phyloP scores from a whole-genome alignment of 192 early-diverging fungal genomes.

The Geranomyces variabilis region DNA sequence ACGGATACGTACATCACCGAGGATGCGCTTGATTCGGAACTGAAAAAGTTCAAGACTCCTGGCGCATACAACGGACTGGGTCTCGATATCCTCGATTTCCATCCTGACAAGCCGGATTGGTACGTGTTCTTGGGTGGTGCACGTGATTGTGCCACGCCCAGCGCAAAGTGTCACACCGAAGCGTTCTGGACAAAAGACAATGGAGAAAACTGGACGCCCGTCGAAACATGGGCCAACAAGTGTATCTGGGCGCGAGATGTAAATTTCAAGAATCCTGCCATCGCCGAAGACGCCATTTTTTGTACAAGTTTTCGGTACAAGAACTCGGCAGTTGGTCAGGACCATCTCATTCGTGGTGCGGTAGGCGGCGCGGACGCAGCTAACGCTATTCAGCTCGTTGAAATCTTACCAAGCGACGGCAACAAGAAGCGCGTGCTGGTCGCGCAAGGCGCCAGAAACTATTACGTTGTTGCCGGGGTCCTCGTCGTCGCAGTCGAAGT shows the following conservation, averaged over 20 bases:
- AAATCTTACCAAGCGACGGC: conserved; percentile 57
- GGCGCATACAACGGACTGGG: conserved; percentile 67
- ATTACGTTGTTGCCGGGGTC: conserved; percentile 76
- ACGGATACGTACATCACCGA: conserved; percentile 36
- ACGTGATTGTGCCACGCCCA: conserved; percentile 21
- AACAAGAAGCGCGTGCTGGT: conserved; percentile 54
- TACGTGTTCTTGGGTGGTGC: conserved; percentile 76
- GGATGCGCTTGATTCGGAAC: conserved; percentile 62
- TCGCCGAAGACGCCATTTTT: conserved; percentile 72
- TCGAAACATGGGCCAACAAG: conserved; percentile 83
- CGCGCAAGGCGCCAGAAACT: conserved; percentile 72
- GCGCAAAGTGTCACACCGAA: conserved; percentile 65
- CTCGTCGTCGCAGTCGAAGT: conserved; percentile 75
- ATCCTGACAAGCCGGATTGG: conserved; percentile 85
- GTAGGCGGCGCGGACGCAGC: conserved; percentile 43
- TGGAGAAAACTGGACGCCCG: conserved; percentile 69
- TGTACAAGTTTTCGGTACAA: conserved; percentile 73
- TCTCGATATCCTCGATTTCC: conserved; percentile 82
- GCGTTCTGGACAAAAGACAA: conserved; percentile 73
- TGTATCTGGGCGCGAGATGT: conserved; percentile 74
- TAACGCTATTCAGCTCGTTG: conserved; percentile 74
- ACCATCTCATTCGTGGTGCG: conserved; percentile 47
- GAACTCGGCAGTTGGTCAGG: conserved; percentile 59
- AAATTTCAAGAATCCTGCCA: conserved; percentile 46
- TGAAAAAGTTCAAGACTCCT: conserved; percentile 46